These are phyloP conservation scores for Cladophialophora bantiana DNA, from an alignment of 2,329 filamentous ascomycete genomes.

Conservation along the genomic window DNA sequence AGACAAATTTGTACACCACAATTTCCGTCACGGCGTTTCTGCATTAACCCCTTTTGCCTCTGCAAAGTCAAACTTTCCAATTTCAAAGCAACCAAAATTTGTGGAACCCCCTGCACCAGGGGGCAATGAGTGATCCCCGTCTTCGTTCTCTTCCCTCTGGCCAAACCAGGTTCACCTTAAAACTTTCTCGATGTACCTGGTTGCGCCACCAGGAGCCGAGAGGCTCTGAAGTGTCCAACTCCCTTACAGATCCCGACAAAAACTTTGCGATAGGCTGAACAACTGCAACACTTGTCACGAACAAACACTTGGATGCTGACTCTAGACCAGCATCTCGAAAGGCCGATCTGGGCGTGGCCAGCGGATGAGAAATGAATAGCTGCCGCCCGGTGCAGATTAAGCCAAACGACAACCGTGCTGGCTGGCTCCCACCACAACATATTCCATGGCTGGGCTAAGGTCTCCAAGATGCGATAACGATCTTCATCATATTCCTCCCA, in stretches of 20 bases:
- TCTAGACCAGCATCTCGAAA: neutral
- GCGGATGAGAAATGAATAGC: neutral
- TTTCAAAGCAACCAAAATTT: neutral
- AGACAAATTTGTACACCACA: neutral
- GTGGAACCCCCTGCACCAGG: neutral
- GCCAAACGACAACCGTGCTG: neutral
- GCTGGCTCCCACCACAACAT: neutral
- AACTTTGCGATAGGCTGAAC: neutral
- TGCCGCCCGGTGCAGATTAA: neutral
- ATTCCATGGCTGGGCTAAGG: neutral
- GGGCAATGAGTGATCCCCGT: neutral
- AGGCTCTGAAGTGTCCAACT: neutral
- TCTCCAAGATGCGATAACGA: neutral
- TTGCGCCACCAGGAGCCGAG: too few species aligned
- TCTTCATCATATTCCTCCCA: neutral
- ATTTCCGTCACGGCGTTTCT: neutral
- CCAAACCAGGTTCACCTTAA: neutral
- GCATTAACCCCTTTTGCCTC: neutral
- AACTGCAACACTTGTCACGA: neutral
- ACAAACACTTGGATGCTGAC: neutral
- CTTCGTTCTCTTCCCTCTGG: neutral
- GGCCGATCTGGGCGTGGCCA: neutral
- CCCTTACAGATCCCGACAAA: neutral
- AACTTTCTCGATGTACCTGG: neutral
- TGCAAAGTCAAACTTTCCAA: neutral